Evolutionary conservation across 2,329 filamentous ascomycete genomes (phyloP), one percentile per base, ranked within the genome.

Genomic region (Alternaria longipes): DNA sequence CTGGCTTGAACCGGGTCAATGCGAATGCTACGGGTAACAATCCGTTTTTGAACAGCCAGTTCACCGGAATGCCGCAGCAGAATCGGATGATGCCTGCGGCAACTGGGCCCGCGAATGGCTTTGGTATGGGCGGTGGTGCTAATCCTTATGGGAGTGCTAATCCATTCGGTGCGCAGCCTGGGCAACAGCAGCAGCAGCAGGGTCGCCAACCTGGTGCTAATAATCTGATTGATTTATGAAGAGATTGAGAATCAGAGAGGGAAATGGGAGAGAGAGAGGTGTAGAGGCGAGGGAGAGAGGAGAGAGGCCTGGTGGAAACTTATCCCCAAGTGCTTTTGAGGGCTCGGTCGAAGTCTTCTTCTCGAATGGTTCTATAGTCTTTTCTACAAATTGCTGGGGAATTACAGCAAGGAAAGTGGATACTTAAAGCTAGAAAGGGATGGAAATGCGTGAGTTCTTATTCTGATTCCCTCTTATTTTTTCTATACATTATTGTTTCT

Each of bases 41-140:
- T 75, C 95, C 95, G 0, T 99, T 98, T 82, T 82, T 97, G 70
- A 87, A 89, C 62, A 88, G 89, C 63, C 93, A 96, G 76, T 95
- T 90, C 72, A 97, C 92, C 0, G 93, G 93, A 3, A 74, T 83
- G 65, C 84, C 84, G 34, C 81, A 83, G 61, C 82, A 85, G 64
- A 80, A 78, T 59, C 74, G 78, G 45, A 68, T 82, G 72, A 74
- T 78, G 71, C 84, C 84, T 9, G 81, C 83, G 18, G 83, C 85
- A 68, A 86, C 84, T 12, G 84, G 84, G 5, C 83, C 83, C 16
- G 83, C 79, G 5, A 78, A 76, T 53, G 79, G 74, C n/a, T 83
- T 81, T 69, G 82, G 81, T 14, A 24, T 30, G 8, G 34, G 34
- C 6, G 14, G 14, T n/a, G 34, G 34, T n/a, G 74, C 80, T 54